Percentiles rank a stretch among this genome's conserved stretches.
Evolutionary conservation across 257 asterid genomes (phyloP).

Genomic region (Ehretia macrophylla): DNA sequence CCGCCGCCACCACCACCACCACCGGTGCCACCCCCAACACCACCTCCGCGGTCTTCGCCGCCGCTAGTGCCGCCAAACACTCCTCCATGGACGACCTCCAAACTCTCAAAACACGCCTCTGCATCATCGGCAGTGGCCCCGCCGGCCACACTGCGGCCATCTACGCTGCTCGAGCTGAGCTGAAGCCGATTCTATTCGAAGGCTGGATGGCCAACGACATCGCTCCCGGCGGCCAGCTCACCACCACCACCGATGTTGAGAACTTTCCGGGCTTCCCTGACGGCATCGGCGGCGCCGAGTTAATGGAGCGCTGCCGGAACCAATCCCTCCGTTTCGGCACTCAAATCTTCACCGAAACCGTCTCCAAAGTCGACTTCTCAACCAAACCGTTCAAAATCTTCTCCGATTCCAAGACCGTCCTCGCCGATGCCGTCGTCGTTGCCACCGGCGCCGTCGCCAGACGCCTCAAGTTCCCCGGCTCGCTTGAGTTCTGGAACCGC

Average conservation of each 20-base stretch:
- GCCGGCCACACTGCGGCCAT: constrained; percentile 98
- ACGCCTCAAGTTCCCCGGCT: constrained; percentile 64
- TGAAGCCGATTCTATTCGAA: constrained; percentile 85
- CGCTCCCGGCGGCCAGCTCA: constrained; percentile 97
- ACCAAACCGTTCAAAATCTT: constrained; percentile 50
- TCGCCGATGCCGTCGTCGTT: constrained; percentile 77
- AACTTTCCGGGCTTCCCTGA: constrained; percentile 94
- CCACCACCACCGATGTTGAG: constrained; percentile 92
- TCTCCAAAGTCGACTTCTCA: constrained; percentile 61
- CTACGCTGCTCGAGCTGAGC: constrained; percentile 91
- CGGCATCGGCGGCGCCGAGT: constrained; percentile 63
- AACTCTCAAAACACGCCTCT: constrained; percentile 65
- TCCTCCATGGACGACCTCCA: constrained; percentile 21
- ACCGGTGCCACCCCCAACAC: constrained; percentile 8
- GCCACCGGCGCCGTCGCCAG: constrained; percentile 94
- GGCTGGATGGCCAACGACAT: constrained; percentile 99
- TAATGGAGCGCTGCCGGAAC: constrained; percentile 63
- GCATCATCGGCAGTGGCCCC: constrained; percentile 95
- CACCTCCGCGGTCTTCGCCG: background rate
- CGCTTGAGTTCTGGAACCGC: constrained; percentile 78
- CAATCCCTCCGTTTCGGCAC: constrained; percentile 79
- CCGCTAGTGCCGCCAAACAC: constrained; percentile 21
- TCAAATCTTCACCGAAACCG: constrained; percentile 75
- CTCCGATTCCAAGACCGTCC: constrained; percentile 52
- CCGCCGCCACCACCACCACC: constrained; percentile 13